Conservation (phyloP, 2,329 filamentous ascomycete genomes). For the Atkinsonella hypoxylon region DNA sequence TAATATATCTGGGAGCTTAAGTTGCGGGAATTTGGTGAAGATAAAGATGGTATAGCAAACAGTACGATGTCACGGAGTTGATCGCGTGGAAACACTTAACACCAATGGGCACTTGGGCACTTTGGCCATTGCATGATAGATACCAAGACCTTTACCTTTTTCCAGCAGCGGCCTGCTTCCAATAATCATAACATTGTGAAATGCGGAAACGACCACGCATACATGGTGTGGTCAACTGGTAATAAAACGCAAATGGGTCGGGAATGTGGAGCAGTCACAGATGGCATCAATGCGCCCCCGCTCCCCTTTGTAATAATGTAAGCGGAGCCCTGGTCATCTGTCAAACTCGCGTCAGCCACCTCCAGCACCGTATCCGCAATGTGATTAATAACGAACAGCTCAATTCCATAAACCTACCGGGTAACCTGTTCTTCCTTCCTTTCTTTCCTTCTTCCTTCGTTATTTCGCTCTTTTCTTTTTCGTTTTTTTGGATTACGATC, state of each 20-base stretch:
- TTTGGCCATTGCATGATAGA: not conserved
- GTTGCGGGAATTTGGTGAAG: not conserved
- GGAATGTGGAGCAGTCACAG: not conserved
- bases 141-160: not conserved
- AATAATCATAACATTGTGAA: not conserved
- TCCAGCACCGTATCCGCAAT: not conserved
- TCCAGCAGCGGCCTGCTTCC: not conserved
- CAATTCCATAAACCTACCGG: not conserved
- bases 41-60: not conserved
- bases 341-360: not conserved
- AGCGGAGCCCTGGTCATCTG: not conserved
- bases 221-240: not conserved
- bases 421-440: too few relatives aligned
- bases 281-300: not conserved
- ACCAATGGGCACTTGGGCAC: not conserved
- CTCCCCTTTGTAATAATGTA: not conserved
- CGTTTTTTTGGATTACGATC: not conserved
- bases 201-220: not conserved
- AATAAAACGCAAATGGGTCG: too few relatives aligned
- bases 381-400: not conserved
- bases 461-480: too few relatives aligned
- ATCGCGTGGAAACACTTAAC: not conserved
- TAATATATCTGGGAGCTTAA: not conserved
- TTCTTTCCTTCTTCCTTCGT: too few relatives aligned
- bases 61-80: not conserved